Evolutionary conservation across 495 filamentous ascomycete genomes (phyloP).

Genomic region (Aspergillus affinis): DNA sequence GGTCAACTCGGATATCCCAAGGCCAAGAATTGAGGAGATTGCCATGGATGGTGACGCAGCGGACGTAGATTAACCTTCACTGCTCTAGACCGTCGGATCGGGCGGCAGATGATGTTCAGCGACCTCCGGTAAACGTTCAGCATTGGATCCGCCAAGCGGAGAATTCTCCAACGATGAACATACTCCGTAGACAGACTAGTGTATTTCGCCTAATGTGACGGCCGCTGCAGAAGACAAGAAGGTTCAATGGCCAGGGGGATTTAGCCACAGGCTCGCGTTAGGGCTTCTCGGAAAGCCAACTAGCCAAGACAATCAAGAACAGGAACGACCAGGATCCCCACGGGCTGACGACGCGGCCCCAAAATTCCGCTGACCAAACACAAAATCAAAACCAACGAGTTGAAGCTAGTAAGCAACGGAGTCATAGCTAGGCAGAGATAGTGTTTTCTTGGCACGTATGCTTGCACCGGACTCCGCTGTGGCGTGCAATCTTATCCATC

Average conservation of each 20-base stretch:
- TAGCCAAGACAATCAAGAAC: conserved; percentile 2
- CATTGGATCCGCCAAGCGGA: background rate
- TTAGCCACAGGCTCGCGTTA: background rate
- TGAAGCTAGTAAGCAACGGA: conserved; percentile 2
- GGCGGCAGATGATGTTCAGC: conserved; percentile 2
- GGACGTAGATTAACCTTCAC: background rate
- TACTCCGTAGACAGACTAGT: background rate
- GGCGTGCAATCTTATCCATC: conserved; percentile 5
- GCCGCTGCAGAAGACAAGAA: background rate
- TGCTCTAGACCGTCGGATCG: conserved; percentile 7
- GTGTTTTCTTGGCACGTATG: background rate
- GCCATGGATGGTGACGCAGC: background rate
- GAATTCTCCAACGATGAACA: background rate
- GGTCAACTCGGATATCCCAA: background rate
- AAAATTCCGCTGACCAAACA: background rate
- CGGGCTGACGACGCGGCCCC: conserved; percentile 6
- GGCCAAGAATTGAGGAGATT: background rate
- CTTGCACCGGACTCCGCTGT: conserved; percentile 4
- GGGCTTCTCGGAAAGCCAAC: conserved; percentile 1
- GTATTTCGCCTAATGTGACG: background rate
- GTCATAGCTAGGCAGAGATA: conserved; percentile 1
- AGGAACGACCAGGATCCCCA: background rate
- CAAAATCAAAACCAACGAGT: background rate
- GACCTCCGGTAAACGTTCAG: background rate
- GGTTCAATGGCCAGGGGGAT: background rate